These are phyloP conservation scores for Sporothrix dimorphospora DNA, from an alignment of 2,329 filamentous ascomycete genomes.

Conservation along the genomic window DNA sequence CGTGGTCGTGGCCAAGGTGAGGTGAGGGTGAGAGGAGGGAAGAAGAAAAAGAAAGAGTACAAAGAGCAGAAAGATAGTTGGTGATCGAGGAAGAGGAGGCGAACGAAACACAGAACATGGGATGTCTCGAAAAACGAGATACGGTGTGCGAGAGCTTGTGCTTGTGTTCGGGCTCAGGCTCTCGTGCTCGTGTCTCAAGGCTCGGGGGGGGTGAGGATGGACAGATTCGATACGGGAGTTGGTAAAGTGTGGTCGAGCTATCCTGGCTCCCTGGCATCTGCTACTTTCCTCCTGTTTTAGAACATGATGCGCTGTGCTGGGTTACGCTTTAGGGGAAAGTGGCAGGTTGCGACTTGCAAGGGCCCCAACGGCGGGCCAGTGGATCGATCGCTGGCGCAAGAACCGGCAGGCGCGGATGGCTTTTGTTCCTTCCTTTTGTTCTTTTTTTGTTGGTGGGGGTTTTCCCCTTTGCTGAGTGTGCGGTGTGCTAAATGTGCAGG, in stretches of 20 bases:
- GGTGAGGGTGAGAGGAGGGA: not conserved
- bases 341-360: not conserved
- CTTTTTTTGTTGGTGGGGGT: not conserved
- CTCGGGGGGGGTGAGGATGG: constrained; percentile 2
- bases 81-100: not conserved
- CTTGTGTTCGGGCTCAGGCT: not conserved
- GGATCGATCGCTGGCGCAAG: not conserved
- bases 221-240: constrained; percentile 12
- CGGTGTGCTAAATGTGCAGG: not conserved
- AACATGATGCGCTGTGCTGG: not conserved
- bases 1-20: not conserved
- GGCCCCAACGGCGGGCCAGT: not conserved
- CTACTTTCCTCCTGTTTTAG: constrained; percentile 3
- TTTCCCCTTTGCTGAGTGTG: not conserved
- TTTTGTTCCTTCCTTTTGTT: not conserved
- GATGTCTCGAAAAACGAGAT: not conserved
- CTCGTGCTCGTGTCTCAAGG: not conserved
- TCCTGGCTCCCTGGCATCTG: not conserved
- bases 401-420: constrained; percentile 1
- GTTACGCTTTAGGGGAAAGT: not conserved
- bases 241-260: constrained; percentile 1
- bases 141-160: not conserved
- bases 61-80: not conserved
- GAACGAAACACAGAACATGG: not conserved
- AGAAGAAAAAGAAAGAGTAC: not conserved